These are phyloP conservation scores for Quercus dentata DNA, from an alignment of 306 rosid genomes.

Conservation along the genomic window DNA sequence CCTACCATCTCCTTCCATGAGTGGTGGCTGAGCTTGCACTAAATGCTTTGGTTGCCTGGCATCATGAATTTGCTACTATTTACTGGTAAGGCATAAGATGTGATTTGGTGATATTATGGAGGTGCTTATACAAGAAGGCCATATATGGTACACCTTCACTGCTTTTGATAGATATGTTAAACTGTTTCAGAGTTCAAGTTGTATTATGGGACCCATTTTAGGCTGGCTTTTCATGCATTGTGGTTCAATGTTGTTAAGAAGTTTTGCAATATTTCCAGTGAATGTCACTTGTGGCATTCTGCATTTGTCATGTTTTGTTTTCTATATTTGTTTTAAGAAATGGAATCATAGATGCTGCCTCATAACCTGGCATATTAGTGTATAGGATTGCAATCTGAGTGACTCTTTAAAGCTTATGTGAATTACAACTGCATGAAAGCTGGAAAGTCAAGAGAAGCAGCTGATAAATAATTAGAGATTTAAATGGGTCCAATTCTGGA, in stretches of 20 bases:
- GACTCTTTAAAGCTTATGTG: background rate
- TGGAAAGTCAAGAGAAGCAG: background rate
- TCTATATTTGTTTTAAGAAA: too few species aligned
- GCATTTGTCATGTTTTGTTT: background rate
- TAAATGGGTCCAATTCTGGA: too few species aligned
- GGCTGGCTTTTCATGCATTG: background rate
- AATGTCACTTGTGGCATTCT: background rate
- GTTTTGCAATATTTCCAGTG: background rate
- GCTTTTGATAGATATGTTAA: background rate
- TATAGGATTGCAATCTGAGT: background rate
- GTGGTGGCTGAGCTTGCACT: too few species aligned
- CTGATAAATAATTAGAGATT: too few species aligned
- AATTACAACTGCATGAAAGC: background rate
- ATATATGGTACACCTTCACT: background rate
- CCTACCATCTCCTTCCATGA: too few species aligned
- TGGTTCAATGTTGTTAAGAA: background rate
- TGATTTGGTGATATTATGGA: background rate
- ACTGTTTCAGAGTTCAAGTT: background rate
- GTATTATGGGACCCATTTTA: background rate
- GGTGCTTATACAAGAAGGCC: background rate
- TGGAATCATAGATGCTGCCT: background rate
- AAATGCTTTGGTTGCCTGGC: too few species aligned
- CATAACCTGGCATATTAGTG: background rate
- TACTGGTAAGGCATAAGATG: background rate
- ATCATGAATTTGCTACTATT: background rate